Evolutionary conservation across 192 early-diverging fungal genomes (phyloP).

Genomic region (Coemansia sp.): DNA sequence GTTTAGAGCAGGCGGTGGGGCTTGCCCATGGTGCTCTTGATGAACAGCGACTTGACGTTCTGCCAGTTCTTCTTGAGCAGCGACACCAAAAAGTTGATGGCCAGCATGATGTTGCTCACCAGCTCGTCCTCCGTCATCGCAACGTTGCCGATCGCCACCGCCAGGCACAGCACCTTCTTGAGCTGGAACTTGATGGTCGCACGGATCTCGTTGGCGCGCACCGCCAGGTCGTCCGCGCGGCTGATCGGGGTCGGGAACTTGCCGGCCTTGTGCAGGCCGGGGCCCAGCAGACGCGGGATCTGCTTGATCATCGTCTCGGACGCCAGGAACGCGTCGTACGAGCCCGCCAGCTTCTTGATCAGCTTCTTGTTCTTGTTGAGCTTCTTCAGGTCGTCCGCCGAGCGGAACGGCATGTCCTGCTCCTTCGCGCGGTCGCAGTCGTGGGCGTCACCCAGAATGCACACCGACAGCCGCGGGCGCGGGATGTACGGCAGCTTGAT

Average conservation of each 20-base stretch:
- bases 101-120: conserved; percentile 94
- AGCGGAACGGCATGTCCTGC: conserved; percentile 83
- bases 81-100: conserved; percentile 98
- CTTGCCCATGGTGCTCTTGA: conserved; percentile 98
- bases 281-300: conserved; percentile 97
- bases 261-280: conserved; percentile 98
- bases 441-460: conserved; percentile 93
- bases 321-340: conserved; percentile 97
- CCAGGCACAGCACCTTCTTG: conserved; percentile 98
- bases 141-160: conserved; percentile 95
- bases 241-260: conserved; percentile 98
- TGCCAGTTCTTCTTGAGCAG: conserved; percentile 99
- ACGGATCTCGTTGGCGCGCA: conserved; percentile 90
- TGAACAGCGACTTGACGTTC: conserved; percentile 96
- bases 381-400: conserved; percentile 99
- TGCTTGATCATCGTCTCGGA: conserved; percentile 98
- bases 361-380: conserved; percentile 99
- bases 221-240: conserved; percentile 81
- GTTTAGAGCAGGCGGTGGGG: conserved; percentile 87
- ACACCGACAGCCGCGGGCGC: conserved; percentile 92
- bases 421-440: conserved; percentile 95
- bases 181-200: conserved; percentile 99
- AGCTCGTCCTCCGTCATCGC: conserved; percentile 94
- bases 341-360: conserved; percentile 99
- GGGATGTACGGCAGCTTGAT: conserved; percentile 92